A percentile compares a stretch with the other conserved stretches of the same genome.
These are phyloP conservation scores for Sonneratia caseolaris DNA, from an alignment of 345 rosid species.

Conservation along the genomic window DNA sequence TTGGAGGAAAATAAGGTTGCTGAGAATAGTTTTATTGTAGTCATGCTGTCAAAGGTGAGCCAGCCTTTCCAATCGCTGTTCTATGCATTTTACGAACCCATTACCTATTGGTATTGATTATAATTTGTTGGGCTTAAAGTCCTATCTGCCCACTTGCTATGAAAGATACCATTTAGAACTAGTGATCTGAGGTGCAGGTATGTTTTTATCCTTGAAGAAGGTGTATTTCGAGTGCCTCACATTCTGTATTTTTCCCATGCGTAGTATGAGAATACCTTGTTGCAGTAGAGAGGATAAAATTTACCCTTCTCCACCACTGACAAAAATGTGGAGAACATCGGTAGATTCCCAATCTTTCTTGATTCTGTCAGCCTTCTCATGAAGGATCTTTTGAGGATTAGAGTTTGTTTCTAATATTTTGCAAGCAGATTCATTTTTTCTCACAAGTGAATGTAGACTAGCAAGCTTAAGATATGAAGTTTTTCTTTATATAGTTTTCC, in stretches of 20 bases:
- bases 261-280: not conserved
- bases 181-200: not conserved
- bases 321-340: not conserved
- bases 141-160: not conserved
- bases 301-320: not conserved
- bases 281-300: not conserved
- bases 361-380: not conserved
- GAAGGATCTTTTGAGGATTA: not conserved
- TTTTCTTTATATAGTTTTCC: no score
- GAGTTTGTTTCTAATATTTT: not conserved
- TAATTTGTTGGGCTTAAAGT: not conserved
- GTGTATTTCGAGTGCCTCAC: no score
- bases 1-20: slow-evolving; percentile 60
- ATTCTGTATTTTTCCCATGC: no score
- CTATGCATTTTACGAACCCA: not conserved
- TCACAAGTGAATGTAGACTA: no score
- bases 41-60: slow-evolving; percentile 71
- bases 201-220: no score
- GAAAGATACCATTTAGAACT: not conserved
- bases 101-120: not conserved
- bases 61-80: not conserved
- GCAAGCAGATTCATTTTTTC: no score
- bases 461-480: no score
- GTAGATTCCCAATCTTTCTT: no score
- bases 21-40: slow-evolving; percentile 69